phyloP scores from a whole-genome alignment of 1,139 yeast species.

The Meyerozyma sp. region DNA sequence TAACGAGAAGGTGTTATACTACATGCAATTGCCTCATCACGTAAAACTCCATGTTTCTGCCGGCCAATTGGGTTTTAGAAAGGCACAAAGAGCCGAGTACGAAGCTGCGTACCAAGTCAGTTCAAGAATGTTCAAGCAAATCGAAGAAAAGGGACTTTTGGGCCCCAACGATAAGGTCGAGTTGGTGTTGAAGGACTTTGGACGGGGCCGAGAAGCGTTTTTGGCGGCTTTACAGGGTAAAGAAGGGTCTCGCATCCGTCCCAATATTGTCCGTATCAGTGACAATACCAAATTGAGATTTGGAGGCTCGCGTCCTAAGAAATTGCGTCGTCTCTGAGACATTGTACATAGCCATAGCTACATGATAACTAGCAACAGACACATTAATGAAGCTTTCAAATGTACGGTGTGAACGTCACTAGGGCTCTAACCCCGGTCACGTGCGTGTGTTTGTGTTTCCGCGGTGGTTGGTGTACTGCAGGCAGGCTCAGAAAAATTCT shows the following conservation, averaged over 20 bases:
- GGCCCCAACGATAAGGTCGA: conserved; percentile 57
- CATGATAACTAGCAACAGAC: neutral
- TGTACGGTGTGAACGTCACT: neutral
- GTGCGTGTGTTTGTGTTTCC: neutral
- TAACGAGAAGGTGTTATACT: conserved; percentile 74
- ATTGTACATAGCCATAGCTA: neutral
- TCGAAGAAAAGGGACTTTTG: conserved; percentile 54
- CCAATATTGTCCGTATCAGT: conserved; percentile 59
- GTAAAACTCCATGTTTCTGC: conserved; percentile 63
- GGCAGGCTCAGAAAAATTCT: neutral
- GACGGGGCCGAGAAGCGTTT: conserved; percentile 88
- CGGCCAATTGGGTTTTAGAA: conserved; percentile 71
- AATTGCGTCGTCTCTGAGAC: conserved; percentile 66
- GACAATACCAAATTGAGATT: conserved; percentile 80
- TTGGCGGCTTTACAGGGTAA: conserved; percentile 80
- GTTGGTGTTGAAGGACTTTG: conserved; percentile 72
- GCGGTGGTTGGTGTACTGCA: neutral
- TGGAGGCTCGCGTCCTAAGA: conserved; percentile 90
- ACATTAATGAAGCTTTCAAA: neutral
- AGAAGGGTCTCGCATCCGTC: conserved; percentile 71
- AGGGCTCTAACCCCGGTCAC: conserved; percentile 1
- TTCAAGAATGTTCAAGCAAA: conserved; percentile 63
- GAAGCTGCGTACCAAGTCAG: conserved; percentile 93
- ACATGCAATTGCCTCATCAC: conserved; percentile 75
- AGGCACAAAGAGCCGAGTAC: conserved; percentile 80